These are phyloP conservation scores for Pyrus hybrid DNA, from an alignment of 331 rosid species.

Conservation along the genomic window DNA sequence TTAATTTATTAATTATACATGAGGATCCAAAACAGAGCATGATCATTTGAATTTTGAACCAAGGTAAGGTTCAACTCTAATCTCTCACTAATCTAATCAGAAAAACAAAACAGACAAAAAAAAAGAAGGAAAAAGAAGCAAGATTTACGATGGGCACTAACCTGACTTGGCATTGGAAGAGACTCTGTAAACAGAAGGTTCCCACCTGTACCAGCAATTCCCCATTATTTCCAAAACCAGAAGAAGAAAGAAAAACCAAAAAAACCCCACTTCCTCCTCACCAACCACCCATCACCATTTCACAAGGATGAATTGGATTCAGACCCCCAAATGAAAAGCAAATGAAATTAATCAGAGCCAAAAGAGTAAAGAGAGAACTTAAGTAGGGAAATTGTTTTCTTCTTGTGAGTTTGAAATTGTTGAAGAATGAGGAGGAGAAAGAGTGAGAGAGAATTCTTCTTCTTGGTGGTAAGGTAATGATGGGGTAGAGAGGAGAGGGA, in stretches of 20 bases:
- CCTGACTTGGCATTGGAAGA: constrained; percentile 91
- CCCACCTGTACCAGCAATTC: constrained; percentile 64
- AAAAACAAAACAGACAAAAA: not conserved
- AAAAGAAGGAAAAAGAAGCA: constrained; percentile 2
- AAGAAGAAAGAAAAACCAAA: not conserved
- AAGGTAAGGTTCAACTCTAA: not conserved
- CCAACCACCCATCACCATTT: constrained; percentile 33
- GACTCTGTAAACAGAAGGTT: constrained; percentile 68
- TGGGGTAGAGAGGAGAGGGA: constrained; percentile 25
- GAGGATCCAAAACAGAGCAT: constrained; percentile 4
- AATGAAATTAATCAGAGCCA: not conserved
- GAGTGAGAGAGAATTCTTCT: constrained; percentile 45
- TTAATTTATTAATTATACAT: not conserved
- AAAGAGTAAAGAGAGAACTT: not conserved
- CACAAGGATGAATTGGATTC: constrained; percentile 15
- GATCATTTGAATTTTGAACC: not conserved
- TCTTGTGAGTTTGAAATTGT: not conserved
- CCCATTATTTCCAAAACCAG: constrained; percentile 56
- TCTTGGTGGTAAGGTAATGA: constrained; percentile 43
- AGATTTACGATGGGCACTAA: constrained; percentile 18
- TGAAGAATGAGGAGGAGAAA: constrained; percentile 21
- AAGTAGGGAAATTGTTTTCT: not conserved
- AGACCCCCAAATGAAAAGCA: not conserved
- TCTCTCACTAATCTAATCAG: constrained; percentile 1
- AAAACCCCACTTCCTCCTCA: constrained; percentile 4